Evolutionary conservation across 1,139 yeast species (phyloP), one percentile per base, ranked within the genome.

Genomic region (Meyerozyma carpophila): DNA sequence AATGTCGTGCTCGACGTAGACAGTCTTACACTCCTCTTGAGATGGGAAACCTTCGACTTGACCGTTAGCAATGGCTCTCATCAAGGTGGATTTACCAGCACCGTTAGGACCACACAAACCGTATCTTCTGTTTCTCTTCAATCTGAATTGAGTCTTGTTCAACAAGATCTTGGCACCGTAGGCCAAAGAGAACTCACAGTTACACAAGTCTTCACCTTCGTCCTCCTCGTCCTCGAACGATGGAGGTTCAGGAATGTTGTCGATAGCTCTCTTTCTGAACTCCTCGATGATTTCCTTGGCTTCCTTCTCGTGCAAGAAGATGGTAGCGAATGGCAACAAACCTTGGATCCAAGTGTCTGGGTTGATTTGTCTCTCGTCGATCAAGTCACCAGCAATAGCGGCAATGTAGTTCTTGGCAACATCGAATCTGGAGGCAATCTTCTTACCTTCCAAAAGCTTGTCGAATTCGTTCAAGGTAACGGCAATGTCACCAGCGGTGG

Each of bases 31-130:
- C 78, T 89, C 97, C 45, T 88, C 95, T 77, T 90, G 96, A 62
- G 94, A 76, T 78, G 98, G 98, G 96, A 93, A 93, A 74, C 98
- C 98, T 70, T 93, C 98, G 66, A 93, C 97, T 82, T 93, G 98
- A 73, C 98, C 98, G 78, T 93, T 91, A 60, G 98, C 98, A 76
- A 93, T 88, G 62, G 98, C 98, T 82, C 97, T 89, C 98, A 93
- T 90, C 74, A 93, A 84, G 61, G 98, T 93, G 58, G 98, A 93
- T 80, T 93, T 93, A 87, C 98, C 98, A 64, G 98, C 96, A 86
- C 98, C 98, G 77, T 93, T 93, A 68, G 98, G 97, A 78, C 98
- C 98, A 81, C 97, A 91, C 62, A 93, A 82, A 89, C 98, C 98
- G 72, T 93, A 93, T 80, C 98, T 88, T 80, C 97, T 91, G 79